phyloP scores from a whole-genome alignment of 495 filamentous ascomycete species.

The Pseudevernia furfuracea region DNA sequence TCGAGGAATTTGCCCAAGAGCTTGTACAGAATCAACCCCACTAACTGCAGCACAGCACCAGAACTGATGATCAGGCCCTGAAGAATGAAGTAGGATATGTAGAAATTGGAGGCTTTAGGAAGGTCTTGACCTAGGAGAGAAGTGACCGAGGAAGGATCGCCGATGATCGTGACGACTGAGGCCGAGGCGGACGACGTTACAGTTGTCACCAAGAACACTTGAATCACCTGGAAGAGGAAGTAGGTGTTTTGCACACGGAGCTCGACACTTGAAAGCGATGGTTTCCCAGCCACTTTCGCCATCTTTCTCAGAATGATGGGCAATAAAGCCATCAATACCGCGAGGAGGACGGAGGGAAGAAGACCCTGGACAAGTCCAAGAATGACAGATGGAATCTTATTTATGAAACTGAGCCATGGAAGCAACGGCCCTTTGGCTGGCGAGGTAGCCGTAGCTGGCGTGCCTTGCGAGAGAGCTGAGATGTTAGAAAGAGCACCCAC shows the following conservation, averaged over 20 bases:
- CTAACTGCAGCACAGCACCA: conserved; percentile 66
- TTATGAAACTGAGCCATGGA: conserved; percentile 65
- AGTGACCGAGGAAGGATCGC: conserved; percentile 53
- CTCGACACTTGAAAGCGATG: conserved; percentile 71
- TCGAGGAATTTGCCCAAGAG: conserved; percentile 68
- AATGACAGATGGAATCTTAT: conserved; percentile 59
- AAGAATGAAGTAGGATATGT: conserved; percentile 89
- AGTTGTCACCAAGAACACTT: conserved; percentile 88
- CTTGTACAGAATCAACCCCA: conserved; percentile 67
- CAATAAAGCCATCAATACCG: conserved; percentile 82
- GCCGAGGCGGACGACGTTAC: conserved; percentile 58
- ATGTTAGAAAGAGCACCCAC: conserved; percentile 88
- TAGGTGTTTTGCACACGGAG: conserved; percentile 84
- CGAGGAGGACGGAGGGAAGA: conserved; percentile 68
- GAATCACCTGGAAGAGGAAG: conserved; percentile 90
- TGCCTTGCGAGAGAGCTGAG: conserved; percentile 41
- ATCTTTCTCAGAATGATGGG: conserved; percentile 75
- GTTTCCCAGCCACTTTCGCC: conserved; percentile 73
- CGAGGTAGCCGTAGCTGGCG: no score
- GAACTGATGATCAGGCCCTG: conserved; percentile 83
- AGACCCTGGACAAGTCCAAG: conserved; percentile 80
- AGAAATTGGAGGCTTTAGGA: conserved; percentile 84
- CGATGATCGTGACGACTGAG: conserved; percentile 51
- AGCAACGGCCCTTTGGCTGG: conserved; percentile 4
- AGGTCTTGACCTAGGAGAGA: conserved; percentile 64